phyloP scores from a whole-genome alignment of 768 basidiomycete genomes.

The Pleurotus platypus region DNA sequence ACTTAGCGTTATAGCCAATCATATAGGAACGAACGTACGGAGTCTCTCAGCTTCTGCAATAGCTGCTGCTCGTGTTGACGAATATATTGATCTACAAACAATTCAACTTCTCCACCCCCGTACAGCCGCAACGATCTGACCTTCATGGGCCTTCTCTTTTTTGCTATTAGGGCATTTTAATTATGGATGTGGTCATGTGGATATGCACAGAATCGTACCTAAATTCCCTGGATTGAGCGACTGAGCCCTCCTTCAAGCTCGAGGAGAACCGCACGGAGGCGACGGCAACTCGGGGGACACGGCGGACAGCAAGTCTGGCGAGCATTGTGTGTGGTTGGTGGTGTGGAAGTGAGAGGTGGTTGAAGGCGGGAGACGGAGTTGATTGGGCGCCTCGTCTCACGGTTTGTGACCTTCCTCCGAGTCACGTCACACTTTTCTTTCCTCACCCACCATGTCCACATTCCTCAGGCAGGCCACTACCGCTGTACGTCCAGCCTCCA shows the following conservation, averaged over 20 bases:
- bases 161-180: slow-evolving; percentile 40
- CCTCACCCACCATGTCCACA: slow-evolving; percentile 58
- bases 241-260: slow-evolving; percentile 48
- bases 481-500: slow-evolving; percentile 33
- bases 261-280: slow-evolving; percentile 34
- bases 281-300: slow-evolving; percentile 32
- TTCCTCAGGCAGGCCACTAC: slow-evolving; percentile 58
- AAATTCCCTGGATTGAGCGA: slow-evolving; percentile 62
- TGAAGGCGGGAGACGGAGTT: slow-evolving; percentile 18
- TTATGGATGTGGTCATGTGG: slow-evolving; percentile 15
- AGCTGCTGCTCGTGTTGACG: slow-evolving; percentile 55
- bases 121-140: slow-evolving; percentile 7
- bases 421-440: slow-evolving; percentile 46
- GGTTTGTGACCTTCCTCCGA: slow-evolving; percentile 22
- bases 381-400: slow-evolving; percentile 11
- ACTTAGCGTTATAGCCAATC: background rate
- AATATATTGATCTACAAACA: slow-evolving; percentile 54
- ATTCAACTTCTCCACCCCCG: slow-evolving; percentile 8
- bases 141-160: slow-evolving; percentile 71
- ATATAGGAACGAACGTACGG: slow-evolving; percentile 34
- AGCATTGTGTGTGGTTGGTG: slow-evolving; percentile 33
- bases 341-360: slow-evolving; percentile 15
- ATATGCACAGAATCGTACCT: slow-evolving; percentile 35
- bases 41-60: slow-evolving; percentile 52
- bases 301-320: slow-evolving; percentile 37